phyloP scores from a whole-genome alignment of 208 protist species.

The Leishmania amazonensis region DNA sequence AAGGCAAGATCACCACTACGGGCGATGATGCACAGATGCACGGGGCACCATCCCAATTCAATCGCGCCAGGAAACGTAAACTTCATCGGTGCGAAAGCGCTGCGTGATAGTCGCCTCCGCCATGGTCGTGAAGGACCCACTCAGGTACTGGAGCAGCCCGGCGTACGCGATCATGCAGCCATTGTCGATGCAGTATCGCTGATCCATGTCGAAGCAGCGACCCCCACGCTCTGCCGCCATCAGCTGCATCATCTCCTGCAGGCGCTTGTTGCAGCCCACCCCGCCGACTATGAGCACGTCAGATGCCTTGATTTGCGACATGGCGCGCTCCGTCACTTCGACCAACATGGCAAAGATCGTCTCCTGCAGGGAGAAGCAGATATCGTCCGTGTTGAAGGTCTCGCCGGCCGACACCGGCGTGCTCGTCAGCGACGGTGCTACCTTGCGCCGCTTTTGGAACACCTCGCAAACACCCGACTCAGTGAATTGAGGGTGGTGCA shows the following conservation, averaged over 20 bases:
- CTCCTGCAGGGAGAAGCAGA: slow-evolving; percentile 99
- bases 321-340: slow-evolving; percentile 99
- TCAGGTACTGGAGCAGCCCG: slow-evolving; percentile 91
- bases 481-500: slow-evolving; percentile 68
- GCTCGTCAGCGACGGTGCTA: slow-evolving; percentile 22
- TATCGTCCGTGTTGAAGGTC: slow-evolving; percentile 91
- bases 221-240: slow-evolving; percentile 94
- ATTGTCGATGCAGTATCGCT: slow-evolving; percentile 99
- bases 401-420: slow-evolving; percentile 51
- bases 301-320: slow-evolving; percentile 95
- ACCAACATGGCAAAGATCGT: slow-evolving; percentile 99
- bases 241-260: slow-evolving; percentile 97
- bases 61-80: slow-evolving; percentile 93
- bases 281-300: slow-evolving; percentile 99
- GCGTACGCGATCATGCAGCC: slow-evolving; percentile 99
- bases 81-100: slow-evolving; percentile 96
- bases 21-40: not conserved
- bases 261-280: slow-evolving; percentile 98
- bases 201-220: slow-evolving; percentile 94
- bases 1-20: no score
- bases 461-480: slow-evolving; percentile 40
- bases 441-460: slow-evolving; percentile 31
- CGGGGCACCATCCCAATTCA: not conserved
- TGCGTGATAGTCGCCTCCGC: slow-evolving; percentile 81
- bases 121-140: slow-evolving; percentile 78